Base-by-base conservation (phyloP, 176 grass and related monocot genomes). In the Secale cereale region DNA sequence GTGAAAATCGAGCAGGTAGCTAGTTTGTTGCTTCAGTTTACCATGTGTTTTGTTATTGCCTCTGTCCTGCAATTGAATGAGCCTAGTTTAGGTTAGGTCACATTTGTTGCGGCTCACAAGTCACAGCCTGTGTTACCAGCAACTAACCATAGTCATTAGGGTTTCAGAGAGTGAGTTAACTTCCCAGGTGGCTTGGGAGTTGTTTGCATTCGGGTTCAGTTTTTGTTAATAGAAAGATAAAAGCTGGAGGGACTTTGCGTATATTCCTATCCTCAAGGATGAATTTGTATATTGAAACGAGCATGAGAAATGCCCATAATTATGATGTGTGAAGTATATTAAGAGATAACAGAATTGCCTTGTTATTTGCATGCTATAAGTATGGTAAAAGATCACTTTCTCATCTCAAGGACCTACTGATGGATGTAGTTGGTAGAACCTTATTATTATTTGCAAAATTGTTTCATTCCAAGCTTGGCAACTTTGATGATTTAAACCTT, bases 151-250 rank as follows among this genome's bases (percentile, higher is more conserved):
- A 22, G 11, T 8, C 20, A 14, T 33, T 68, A 8, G 23, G 23
- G 19, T 67, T 11, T 1, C 22, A 14, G 71, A 36, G 14, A 48
- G 3, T 32, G 2, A 13, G 40, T 17, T 39, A 27, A 9, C 8
- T 70, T 22, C 4, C 26, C 3, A 0, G 0, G 0, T 63, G 54
- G 4, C 39, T 28, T 0, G 0, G 0, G 7, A 29, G 10, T 48
- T 77, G 0, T 19, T 60, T 54, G 8, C 9, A 6, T 25, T 62
- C 6, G 1, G 15, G 10, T n/a, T 61, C 23, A 70, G 13, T 70
- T 10, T 27, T 50, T 70, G 14, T 12, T 70, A 14, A 10, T 3
- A n/a, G 59, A 27, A 19, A 29, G 41, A 14, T 20, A 62, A 31
- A 19, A 23, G 5, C 29, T 0, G 17, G 0, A 66, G 3, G 31